Base-by-base conservation (phyloP, 2,329 filamentous ascomycete species). In the Cryphonectria nitschkei region DNA sequence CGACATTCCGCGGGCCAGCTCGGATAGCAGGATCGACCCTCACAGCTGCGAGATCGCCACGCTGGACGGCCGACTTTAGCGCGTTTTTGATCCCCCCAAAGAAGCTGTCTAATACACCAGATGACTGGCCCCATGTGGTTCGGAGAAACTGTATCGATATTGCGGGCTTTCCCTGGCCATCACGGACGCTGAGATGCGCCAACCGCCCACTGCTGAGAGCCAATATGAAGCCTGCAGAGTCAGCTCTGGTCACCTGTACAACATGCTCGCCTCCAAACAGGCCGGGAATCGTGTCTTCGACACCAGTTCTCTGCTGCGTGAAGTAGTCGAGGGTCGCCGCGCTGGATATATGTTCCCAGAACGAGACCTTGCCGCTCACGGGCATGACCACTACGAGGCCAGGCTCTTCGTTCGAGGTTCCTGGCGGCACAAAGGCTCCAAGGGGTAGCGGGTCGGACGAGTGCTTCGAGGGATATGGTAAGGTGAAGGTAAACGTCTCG, bases 341-440 rank as follows among this genome's bases (percentile, higher is more conserved):
- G 79, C 90, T 94, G 69, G 95, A 94, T 74, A 98, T 93, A 54
- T 94, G 97, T 79, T 98, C 96, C 94, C 96, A 98, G 80, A 96
- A 98, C 61, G 93, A 91, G 67, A 98, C 89, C 80, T 91, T 95
- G 67, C 96, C 96, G 65, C 87, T 94, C 26, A 88, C 89, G 16
- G 95, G 93, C 83, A 95, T 93, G 52, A 98, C 87, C 52, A 98
- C 88, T 39, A 99, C 89, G 52, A 99, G 86, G 2, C 96, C 96
- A 46, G 95, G 92, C 75, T 97, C 93, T 65, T 89, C 89, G n/a
- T 89, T 89, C 5, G 91, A 90, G 14, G 92, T 90, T 6, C 93
- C 92, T 65, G 92, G 91, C 0, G 93, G 91, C 8, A 98, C 91
- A 67, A 99, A 87, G 26, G 93, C 89, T 68, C 94, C 96, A 54